These are phyloP conservation scores for Iodosphaeria phyllophila DNA, from an alignment of 2,329 filamentous ascomycete genomes.

Conservation along the genomic window DNA sequence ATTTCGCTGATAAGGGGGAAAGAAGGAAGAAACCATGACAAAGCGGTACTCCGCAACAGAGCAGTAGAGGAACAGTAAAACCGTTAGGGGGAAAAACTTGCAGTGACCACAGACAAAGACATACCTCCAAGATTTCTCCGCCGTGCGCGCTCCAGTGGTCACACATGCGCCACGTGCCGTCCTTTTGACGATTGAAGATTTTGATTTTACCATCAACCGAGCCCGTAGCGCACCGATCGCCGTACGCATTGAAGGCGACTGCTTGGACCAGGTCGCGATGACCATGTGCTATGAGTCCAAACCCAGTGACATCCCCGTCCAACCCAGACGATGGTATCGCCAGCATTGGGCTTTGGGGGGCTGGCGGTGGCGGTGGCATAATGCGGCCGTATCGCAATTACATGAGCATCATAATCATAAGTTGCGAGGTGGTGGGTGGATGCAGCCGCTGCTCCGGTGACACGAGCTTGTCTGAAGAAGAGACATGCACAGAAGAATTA, in stretches of 20 bases:
- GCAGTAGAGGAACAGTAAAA: background rate
- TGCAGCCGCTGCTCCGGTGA: too few species aligned
- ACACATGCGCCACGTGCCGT: slow-evolving; percentile 58
- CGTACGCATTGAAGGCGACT: slow-evolving; percentile 81
- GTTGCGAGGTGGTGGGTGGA: too few species aligned
- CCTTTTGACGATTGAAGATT: slow-evolving; percentile 71
- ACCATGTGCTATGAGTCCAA: slow-evolving; percentile 51
- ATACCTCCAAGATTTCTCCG: slow-evolving; percentile 74
- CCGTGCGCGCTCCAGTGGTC: slow-evolving; percentile 86
- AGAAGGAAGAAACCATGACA: background rate
- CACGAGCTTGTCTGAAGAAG: too few species aligned
- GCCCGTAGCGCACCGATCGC: slow-evolving; percentile 77
- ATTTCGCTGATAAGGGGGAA: background rate
- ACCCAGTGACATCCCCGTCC: too few species aligned
- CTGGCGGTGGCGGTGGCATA: too few species aligned
- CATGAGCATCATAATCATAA: too few species aligned
- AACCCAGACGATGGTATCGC: too few species aligned
- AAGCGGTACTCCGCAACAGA: background rate
- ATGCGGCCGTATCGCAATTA: too few species aligned
- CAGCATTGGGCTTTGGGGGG: too few species aligned
- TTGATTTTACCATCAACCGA: slow-evolving; percentile 86
- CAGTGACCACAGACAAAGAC: slow-evolving; percentile 7
- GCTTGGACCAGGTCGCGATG: slow-evolving; percentile 69
- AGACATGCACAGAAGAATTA: too few species aligned
- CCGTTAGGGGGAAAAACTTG: slow-evolving; percentile 1